A percentile compares a stretch with the other conserved stretches of the same genome.
These are phyloP conservation scores for Trichoderma polysporum DNA, from an alignment of 2,329 filamentous ascomycete species.

Conservation along the genomic window DNA sequence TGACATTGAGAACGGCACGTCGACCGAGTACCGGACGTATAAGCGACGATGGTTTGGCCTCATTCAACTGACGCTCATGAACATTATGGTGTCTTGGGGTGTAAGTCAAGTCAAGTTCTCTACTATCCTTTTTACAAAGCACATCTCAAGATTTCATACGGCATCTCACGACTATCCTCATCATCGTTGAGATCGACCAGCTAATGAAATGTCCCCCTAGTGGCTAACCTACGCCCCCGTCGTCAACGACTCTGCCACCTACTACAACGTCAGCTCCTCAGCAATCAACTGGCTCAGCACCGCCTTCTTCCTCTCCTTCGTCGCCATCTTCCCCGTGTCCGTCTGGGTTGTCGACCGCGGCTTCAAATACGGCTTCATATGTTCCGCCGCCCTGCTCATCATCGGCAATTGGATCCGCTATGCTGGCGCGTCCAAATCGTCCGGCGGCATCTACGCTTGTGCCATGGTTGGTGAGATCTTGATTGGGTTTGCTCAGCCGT, in stretches of 20 bases:
- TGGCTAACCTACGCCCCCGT: conserved; percentile 93
- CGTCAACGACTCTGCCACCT: conserved; percentile 68
- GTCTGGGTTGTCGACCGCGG: conserved; percentile 79
- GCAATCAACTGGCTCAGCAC: conserved; percentile 93
- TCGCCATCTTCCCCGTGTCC: conserved; percentile 66
- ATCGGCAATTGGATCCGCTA: conserved; percentile 91
- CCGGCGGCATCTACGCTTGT: conserved; percentile 66
- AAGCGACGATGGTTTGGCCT: conserved; percentile 89
- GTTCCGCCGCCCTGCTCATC: conserved; percentile 70
- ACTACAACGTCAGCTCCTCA: conserved; percentile 72
- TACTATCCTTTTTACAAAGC: not conserved
- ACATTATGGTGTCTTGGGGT: conserved; percentile 94
- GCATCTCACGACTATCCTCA: too few relatives aligned
- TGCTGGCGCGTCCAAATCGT: conserved; percentile 59
- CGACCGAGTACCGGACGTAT: conserved; percentile 56
- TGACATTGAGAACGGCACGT: conserved; percentile 28
- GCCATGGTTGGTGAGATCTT: conserved; percentile 92
- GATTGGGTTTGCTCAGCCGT: conserved; percentile 85
- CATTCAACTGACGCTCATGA: conserved; percentile 78
- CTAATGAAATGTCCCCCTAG: conserved; percentile 34
- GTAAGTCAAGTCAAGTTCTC: conserved; percentile 54
- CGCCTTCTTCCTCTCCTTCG: conserved; percentile 82
- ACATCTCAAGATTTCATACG: too few relatives aligned
- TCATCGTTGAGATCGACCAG: not conserved
- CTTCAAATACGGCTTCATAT: conserved; percentile 74